Evolutionary conservation across 2,329 filamentous ascomycete species (phyloP).

Genomic region (Fusarium buharicum): DNA sequence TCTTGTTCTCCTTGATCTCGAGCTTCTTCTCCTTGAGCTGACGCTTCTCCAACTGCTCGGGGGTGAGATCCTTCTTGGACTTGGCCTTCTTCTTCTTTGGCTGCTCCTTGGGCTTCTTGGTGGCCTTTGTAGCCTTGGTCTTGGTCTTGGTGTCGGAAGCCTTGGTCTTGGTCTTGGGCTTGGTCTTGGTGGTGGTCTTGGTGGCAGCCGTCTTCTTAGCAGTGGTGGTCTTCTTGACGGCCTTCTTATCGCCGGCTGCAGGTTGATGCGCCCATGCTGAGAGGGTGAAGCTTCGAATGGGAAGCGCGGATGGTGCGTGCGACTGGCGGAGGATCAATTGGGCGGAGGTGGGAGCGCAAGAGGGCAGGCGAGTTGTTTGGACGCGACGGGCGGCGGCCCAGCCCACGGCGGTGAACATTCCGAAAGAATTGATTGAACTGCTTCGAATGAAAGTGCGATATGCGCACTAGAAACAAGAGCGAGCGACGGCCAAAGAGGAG

Average conservation of each 20-base stretch:
- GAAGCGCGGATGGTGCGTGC: constrained; percentile 28
- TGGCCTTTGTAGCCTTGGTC: constrained; percentile 44
- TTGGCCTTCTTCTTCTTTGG: constrained; percentile 44
- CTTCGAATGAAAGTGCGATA: not conserved
- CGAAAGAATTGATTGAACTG: constrained; percentile 3
- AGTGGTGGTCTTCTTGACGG: constrained; percentile 33
- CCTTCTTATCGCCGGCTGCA: constrained; percentile 34
- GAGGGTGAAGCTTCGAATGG: constrained; percentile 48
- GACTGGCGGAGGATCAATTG: constrained; percentile 38
- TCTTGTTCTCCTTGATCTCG: constrained; percentile 52
- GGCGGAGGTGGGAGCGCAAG: constrained; percentile 38
- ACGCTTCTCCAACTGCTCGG: constrained; percentile 52
- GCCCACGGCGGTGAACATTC: constrained; percentile 57
- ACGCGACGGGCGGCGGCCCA: constrained; percentile 53
- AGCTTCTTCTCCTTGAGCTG: too few relatives aligned
- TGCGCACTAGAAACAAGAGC: not conserved
- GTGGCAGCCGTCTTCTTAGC: constrained; percentile 40
- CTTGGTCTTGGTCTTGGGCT: constrained; percentile 43
- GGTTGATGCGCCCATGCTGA: constrained; percentile 46
- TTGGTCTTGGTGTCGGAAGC: constrained; percentile 39
- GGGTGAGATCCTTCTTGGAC: constrained; percentile 50
- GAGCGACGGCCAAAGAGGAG: constrained; percentile 3
- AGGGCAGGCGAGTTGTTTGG: constrained; percentile 40
- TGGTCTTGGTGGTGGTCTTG: constrained; percentile 6
- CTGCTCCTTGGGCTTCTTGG: constrained; percentile 48